phyloP scores from a whole-genome alignment of 345 rosid species.

The Hirschfeldia incana region DNA sequence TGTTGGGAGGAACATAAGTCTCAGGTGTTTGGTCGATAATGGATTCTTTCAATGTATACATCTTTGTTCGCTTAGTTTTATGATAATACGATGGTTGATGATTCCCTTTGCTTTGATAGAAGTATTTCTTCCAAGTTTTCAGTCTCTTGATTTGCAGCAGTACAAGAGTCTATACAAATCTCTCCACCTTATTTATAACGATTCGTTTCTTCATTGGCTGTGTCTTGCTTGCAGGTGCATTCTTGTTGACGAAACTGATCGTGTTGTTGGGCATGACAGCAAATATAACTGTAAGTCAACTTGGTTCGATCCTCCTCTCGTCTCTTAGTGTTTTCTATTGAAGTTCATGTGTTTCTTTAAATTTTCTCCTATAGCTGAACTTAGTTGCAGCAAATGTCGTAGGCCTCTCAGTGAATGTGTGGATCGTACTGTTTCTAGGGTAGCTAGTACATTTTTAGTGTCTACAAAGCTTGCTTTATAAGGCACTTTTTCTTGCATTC shows the following conservation, averaged over 20 bases:
- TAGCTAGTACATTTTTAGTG: background rate
- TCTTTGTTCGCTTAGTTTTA: no score
- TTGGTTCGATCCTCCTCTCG: background rate
- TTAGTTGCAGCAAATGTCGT: background rate
- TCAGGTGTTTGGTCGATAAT: background rate
- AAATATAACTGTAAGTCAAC: slow-evolving; percentile 81
- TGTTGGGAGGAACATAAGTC: background rate
- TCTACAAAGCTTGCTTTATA: no score
- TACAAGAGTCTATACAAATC: background rate
- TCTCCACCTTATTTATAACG: background rate
- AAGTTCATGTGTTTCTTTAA: background rate
- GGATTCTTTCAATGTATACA: background rate
- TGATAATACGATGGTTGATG: no score
- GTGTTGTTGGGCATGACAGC: slow-evolving; percentile 81
- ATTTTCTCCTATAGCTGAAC: background rate
- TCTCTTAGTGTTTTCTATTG: background rate
- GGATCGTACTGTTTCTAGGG: background rate
- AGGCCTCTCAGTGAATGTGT: background rate
- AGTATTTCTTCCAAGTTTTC: background rate
- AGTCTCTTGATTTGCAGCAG: background rate
- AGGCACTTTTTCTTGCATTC: no score
- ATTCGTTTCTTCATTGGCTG: slow-evolving; percentile 6
- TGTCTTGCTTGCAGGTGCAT: slow-evolving; percentile 66
- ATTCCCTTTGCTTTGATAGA: background rate
- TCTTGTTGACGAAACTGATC: slow-evolving; percentile 86